Evolutionary conservation across 108 stramenopile genomes (phyloP).

Genomic region (Discostella stelligeroides): DNA sequence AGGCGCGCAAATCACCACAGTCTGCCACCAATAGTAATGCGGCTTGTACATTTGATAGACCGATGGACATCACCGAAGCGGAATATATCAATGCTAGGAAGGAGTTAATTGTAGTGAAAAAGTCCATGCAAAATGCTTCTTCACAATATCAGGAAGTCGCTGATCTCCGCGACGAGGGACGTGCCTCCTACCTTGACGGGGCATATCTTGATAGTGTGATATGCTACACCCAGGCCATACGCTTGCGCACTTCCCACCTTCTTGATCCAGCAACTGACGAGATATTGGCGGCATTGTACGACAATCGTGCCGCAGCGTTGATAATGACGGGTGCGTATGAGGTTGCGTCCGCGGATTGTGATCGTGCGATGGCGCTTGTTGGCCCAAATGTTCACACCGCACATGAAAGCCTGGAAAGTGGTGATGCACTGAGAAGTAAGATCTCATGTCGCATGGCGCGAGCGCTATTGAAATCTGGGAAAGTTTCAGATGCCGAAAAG

Average conservation of each 20-base stretch:
- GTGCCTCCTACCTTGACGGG: conserved; percentile 48
- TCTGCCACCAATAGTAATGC: conserved; percentile 27
- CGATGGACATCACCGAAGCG: conserved; percentile 56
- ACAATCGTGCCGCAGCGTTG: conserved; percentile 78
- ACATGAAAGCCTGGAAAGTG: conserved; percentile 30
- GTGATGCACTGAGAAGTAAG: conserved; percentile 50
- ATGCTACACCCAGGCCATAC: conserved; percentile 64
- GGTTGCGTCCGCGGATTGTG: conserved; percentile 63
- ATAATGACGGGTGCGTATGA: conserved; percentile 75
- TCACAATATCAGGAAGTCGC: conserved; percentile 22
- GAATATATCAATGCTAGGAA: conserved; percentile 57
- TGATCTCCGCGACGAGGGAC: conserved; percentile 63
- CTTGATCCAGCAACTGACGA: conserved; percentile 33
- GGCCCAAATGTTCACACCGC: conserved; percentile 23
- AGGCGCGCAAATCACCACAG: conserved; percentile 48
- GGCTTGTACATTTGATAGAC: conserved; percentile 76
- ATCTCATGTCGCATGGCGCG: conserved; percentile 62
- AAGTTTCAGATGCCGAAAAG: conserved; percentile 55
- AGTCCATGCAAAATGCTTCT: conserved; percentile 50
- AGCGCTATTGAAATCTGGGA: conserved; percentile 63
- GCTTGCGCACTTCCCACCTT: conserved; percentile 28
- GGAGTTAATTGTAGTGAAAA: conserved; percentile 67
- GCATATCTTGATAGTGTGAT: conserved; percentile 58
- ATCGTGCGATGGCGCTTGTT: conserved; percentile 41
- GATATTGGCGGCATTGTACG: conserved; percentile 59